Evolutionary conservation across 176 grass and related monocot genomes (phyloP).

Genomic region (Oryza meyeriana): DNA sequence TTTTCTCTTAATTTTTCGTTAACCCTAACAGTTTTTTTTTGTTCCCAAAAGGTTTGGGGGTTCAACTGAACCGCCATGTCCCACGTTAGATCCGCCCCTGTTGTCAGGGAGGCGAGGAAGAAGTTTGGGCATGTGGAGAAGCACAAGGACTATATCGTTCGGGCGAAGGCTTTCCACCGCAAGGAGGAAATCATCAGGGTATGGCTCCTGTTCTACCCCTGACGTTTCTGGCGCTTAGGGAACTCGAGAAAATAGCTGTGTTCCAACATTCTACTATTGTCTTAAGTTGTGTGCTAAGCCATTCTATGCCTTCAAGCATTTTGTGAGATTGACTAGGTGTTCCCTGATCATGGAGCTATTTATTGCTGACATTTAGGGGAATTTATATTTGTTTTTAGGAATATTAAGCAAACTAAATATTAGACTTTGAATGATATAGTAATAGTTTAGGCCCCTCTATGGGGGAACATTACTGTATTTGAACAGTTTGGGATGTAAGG

Average conservation of each 20-base stretch:
- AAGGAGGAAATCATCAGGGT: conserved; percentile 76
- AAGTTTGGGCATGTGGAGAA: conserved; percentile 85
- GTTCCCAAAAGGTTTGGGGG: too few species aligned
- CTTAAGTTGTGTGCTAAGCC: not conserved
- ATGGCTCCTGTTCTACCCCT: conserved; percentile 15
- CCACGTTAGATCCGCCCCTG: too few species aligned
- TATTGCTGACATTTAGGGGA: not conserved
- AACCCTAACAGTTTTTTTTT: too few species aligned
- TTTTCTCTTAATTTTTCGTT: too few species aligned
- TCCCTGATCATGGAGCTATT: not conserved
- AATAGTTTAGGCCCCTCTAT: not conserved
- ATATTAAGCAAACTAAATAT: not conserved
- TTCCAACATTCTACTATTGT: not conserved
- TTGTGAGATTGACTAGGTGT: not conserved
- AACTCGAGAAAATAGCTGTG: not conserved
- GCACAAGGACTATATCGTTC: conserved; percentile 79
- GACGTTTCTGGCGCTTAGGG: not conserved
- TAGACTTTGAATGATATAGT: too few species aligned
- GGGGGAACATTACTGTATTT: not conserved
- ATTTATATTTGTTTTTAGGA: not conserved
- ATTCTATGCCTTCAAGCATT: not conserved
- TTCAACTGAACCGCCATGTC: too few species aligned
- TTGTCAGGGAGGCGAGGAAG: conserved; percentile 69
- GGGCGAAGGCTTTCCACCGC: conserved; percentile 55
- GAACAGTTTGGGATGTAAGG: not conserved